Percentiles rank a stretch among this genome's conserved stretches.
Evolutionary conservation across 805 yeast genomes (phyloP).

Genomic region (Kregervanrija pseudodelftensis): DNA sequence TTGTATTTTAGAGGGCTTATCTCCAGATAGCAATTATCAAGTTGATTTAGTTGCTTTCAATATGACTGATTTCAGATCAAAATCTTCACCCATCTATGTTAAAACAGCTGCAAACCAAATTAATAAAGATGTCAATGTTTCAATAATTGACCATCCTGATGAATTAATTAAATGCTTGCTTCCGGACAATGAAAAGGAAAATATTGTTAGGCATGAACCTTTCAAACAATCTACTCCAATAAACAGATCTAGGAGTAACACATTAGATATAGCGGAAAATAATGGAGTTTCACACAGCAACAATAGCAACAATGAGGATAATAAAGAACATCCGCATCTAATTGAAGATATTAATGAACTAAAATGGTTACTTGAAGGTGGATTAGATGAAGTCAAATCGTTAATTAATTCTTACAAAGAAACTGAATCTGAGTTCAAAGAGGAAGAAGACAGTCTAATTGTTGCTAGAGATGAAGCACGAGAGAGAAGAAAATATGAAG

Average conservation of each 20-base stretch:
- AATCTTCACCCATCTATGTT: conserved; percentile 33
- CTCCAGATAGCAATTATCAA: conserved; percentile 32
- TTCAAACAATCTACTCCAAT: conserved; percentile 21
- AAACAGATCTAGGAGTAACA: conserved; percentile 28
- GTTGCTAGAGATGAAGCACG: conserved; percentile 31
- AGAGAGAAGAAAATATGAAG: conserved; percentile 35
- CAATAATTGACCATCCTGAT: conserved; percentile 29
- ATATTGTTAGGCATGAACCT: conserved; percentile 22
- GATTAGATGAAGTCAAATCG: conserved; percentile 34
- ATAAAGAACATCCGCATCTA: conserved; percentile 22
- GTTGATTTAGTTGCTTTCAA: conserved; percentile 38
- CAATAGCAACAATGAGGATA: conserved; percentile 10
- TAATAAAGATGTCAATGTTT: conserved; percentile 17
- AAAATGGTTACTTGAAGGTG: conserved; percentile 33
- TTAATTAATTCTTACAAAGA: conserved; percentile 28
- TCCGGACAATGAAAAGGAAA: conserved; percentile 26
- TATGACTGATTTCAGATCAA: conserved; percentile 32
- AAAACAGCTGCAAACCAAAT: conserved; percentile 27
- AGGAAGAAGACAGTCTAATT: conserved; percentile 29
- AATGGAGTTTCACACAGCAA: conserved; percentile 4
- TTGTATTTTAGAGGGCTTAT: conserved; percentile 27
- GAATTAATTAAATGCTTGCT: conserved; percentile 29
- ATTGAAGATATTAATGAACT: conserved; percentile 36
- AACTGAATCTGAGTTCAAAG: conserved; percentile 29
- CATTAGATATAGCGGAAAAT: conserved; percentile 21